Conservation (phyloP, 345 rosid genomes). For the Eucalyptus polybractea region DNA sequence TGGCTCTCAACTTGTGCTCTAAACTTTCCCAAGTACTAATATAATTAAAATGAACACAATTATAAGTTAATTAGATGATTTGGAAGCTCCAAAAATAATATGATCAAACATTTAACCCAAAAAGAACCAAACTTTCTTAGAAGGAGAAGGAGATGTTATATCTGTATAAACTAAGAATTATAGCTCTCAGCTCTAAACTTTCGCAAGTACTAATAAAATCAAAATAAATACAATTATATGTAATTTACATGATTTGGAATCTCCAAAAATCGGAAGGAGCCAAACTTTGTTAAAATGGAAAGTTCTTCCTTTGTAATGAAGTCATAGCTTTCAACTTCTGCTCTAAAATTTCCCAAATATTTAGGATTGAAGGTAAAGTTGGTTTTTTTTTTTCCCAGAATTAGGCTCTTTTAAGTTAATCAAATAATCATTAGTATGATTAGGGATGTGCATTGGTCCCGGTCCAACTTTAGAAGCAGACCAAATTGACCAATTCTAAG, state of each 20-base stretch:
- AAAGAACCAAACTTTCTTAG: neutral
- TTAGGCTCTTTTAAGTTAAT: neutral
- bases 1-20: neutral
- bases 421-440: neutral
- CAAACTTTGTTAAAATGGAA: neutral
- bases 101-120: neutral
- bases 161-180: neutral
- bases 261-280: neutral
- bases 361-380: neutral
- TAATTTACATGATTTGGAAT: neutral
- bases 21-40: neutral
- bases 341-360: neutral
- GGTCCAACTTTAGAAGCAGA: neutral
- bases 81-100: neutral
- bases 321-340: neutral
- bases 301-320: neutral
- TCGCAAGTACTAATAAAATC: neutral
- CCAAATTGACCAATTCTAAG: rapidly evolving
- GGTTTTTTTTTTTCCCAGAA: neutral
- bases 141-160: neutral
- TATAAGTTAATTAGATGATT: neutral
- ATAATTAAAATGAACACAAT: neutral
- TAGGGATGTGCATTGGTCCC: neutral
- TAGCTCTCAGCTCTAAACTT: neutral
- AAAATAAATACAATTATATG: neutral